Evolutionary conservation across 139 green algal genomes (phyloP), one percentile per base, ranked within the genome.

Genomic region (Chlorella ohadii): DNA sequence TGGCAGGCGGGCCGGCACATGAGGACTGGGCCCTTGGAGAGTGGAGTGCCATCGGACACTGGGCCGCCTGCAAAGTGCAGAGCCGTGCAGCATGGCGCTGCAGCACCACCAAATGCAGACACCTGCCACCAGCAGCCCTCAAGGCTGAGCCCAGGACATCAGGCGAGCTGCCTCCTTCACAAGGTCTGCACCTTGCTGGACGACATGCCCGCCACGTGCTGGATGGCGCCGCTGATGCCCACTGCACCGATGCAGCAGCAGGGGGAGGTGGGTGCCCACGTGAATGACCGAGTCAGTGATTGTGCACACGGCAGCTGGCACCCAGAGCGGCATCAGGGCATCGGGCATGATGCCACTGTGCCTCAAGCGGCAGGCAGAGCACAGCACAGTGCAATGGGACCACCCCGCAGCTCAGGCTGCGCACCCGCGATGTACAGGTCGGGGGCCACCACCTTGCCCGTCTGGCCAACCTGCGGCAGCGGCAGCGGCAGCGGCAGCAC

Each of bases 201-300:
- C 87, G 98, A 97, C 88, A 98, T 96, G 71, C 93, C 93, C 7
- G 96, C 96, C 47, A 99, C 86, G 84, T 99, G 96, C 89, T 99
- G 96, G 70, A 99, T 98, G 33, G 96, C 96, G 1, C 96, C 96
- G 31, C 91, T 96, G 87, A 99, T 98, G 74, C 96, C 96, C 17
- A 98, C 78, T 2, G 95, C 76, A 41, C 13, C 11, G 23, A 6
- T 44, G 12, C 5, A 39, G 25, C 4, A 39, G 38, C 23, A n/a
- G 15, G 7, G 44, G 71, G 27, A n/a, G n/a, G n/a, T n/a, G n/a
- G n/a, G n/a, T n/a, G n/a, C n/a, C n/a, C n/a, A n/a, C n/a, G n/a
- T n/a, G n/a, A n/a, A n/a, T n/a, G n/a, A n/a, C n/a, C n/a, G n/a
- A n/a, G n/a, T n/a, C n/a, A n/a, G n/a, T n/a, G n/a, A n/a, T n/a